These are phyloP conservation scores for Solanum pimpinellifolium DNA, from an alignment of 257 asterid species.

Conservation along the genomic window DNA sequence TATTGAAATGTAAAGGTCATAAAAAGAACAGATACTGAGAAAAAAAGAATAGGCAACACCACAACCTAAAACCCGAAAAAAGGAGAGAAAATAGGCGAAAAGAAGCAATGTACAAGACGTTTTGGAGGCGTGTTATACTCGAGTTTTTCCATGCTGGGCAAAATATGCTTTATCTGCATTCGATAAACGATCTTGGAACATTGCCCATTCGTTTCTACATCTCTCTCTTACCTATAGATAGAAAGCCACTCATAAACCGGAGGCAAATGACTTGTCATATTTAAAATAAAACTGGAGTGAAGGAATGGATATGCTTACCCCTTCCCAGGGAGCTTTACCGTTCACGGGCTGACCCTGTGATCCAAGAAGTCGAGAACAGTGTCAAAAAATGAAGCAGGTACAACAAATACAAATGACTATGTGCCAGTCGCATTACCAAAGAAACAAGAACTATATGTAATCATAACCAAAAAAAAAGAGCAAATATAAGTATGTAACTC, in stretches of 20 bases:
- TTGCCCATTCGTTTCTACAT: conserved; percentile 90
- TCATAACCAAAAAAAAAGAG: not conserved
- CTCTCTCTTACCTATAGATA: conserved; percentile 75
- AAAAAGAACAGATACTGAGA: not conserved
- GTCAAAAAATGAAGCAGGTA: not conserved
- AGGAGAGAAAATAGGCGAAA: not conserved
- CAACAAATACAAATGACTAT: not conserved
- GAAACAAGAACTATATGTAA: not conserved
- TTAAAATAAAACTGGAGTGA: not conserved
- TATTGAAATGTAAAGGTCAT: not conserved
- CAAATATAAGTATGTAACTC: not conserved
- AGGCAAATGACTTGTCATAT: not conserved
- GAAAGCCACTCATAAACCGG: not conserved
- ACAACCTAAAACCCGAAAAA: not conserved
- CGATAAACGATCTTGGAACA: conserved; percentile 86
- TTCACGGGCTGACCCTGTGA: conserved; percentile 71
- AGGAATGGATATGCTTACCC: conserved; percentile 45
- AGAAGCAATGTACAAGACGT: conserved; percentile 4
- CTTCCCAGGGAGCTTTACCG: conserved; percentile 91
- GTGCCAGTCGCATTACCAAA: not conserved
- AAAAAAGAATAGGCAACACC: not conserved
- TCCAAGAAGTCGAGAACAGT: not conserved
- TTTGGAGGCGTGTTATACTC: not conserved
- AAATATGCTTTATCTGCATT: conserved; percentile 74
- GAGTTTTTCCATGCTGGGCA: conserved; percentile 35